Evolutionary conservation across 768 basidiomycete genomes (phyloP), one percentile per base, ranked within the genome.

Genomic region (Mycena epipterygia): DNA sequence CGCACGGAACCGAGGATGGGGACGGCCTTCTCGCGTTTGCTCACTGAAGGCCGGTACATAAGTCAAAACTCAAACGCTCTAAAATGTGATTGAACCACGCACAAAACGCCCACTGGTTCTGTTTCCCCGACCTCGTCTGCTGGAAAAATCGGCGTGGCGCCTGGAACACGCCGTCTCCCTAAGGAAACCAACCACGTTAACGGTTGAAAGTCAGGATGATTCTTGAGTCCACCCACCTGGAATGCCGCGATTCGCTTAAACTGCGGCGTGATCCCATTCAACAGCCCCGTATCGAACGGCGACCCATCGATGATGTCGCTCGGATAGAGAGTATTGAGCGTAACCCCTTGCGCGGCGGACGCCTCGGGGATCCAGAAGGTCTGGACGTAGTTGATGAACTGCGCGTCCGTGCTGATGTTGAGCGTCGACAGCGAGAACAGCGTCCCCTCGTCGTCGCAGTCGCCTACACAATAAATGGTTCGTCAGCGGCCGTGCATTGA

Each of bases 121-220:
- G 85, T 64, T 82, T 82, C 0, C 80, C 81, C 0, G 85, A 79
- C 6, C 75, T 74, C 19, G 80, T 68, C 51, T 86, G 74, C 30
- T 89, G 73, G 71, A 90, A 85, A 73, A 85, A 84, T 19, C 87
- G 79, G 25, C 88, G 81, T 19, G 88, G 87, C 0, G 81, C 88
- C 35, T 88, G 86, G 76, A 89, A 89, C 1, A 84, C 80, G 11
- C 74, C 76, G 57, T 90, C 89, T 0, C 88, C 89, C 64, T 69
- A 19, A 33, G n/a, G n/a, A n/a, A n/a, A n/a, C n/a, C n/a, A n/a
- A n/a, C n/a, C n/a, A 39, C 21, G 13, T 39, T 17, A 7, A 1
- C 23, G 6, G 19, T n/a, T 21, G 7, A 12, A 19, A 5, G 30
- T 17, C 23, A 16, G 8, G 8, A 33, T 14, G 23, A 9, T 42